Evolutionary conservation across 768 basidiomycete genomes (phyloP).

Genomic region (Mycena crocata): DNA sequence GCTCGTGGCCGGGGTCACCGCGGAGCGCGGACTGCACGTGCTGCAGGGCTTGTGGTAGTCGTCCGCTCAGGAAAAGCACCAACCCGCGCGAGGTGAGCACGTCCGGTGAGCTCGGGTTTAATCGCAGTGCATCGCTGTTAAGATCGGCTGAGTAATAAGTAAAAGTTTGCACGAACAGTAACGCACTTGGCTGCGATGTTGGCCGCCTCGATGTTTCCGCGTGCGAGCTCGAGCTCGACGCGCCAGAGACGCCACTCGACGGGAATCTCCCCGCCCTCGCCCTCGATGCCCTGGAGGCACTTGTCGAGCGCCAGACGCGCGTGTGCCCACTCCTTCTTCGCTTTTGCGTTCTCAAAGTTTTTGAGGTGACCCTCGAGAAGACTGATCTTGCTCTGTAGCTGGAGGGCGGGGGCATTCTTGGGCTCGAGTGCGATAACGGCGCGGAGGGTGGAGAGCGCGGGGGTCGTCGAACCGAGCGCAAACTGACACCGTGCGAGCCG

Average conservation of each 20-base stretch:
- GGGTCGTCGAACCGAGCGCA: slow-evolving; percentile 76
- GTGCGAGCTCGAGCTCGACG: slow-evolving; percentile 80
- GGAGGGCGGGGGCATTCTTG: slow-evolving; percentile 65
- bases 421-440: slow-evolving; percentile 71
- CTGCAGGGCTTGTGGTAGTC: slow-evolving; percentile 76
- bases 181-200: slow-evolving; percentile 79
- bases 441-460: slow-evolving; percentile 77
- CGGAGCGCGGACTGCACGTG: slow-evolving; percentile 80
- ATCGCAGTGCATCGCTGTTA: slow-evolving; percentile 77
- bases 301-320: slow-evolving; percentile 85
- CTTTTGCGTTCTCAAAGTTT: slow-evolving; percentile 68
- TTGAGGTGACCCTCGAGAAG: slow-evolving; percentile 74
- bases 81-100: slow-evolving; percentile 82
- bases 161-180: too few species aligned
- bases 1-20: slow-evolving; percentile 81
- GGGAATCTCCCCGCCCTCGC: slow-evolving; percentile 81
- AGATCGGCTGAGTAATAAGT: too few species aligned
- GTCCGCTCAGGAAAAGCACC: slow-evolving; percentile 79
- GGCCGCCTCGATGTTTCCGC: slow-evolving; percentile 81
- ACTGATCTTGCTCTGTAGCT: slow-evolving; percentile 70
- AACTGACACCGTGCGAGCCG: slow-evolving; percentile 88
- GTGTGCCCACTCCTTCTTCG: slow-evolving; percentile 78
- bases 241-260: slow-evolving; percentile 85
- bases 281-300: slow-evolving; percentile 77
- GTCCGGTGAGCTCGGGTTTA: slow-evolving; percentile 81